Evolutionary conservation across 2,329 filamentous ascomycete genomes (phyloP).

Genomic region (Aspergillus terreus): DNA sequence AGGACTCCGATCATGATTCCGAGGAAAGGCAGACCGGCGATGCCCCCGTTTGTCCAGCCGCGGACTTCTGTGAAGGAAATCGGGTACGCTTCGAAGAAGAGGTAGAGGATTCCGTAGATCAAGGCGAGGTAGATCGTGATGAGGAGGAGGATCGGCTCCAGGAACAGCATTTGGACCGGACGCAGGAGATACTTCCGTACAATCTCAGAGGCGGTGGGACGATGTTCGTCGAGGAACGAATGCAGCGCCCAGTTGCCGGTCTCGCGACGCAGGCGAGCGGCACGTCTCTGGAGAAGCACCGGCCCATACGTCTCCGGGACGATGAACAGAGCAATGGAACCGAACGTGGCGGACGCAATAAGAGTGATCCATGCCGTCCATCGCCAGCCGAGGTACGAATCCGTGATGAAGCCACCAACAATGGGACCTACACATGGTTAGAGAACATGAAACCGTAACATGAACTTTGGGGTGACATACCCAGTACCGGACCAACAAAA

Average conservation of each 20-base stretch:
- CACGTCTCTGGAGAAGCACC: conserved; percentile 47
- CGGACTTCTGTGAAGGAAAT: conserved; percentile 37
- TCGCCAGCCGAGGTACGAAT: conserved; percentile 51
- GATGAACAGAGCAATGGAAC: conserved; percentile 41
- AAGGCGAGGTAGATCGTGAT: conserved; percentile 44
- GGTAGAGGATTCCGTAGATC: conserved; percentile 36
- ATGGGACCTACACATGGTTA: conserved; percentile 36
- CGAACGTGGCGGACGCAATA: conserved; percentile 46
- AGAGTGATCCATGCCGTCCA: conserved; percentile 56
- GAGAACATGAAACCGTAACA: background rate
- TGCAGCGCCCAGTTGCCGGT: conserved; percentile 47
- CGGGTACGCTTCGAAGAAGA: conserved; percentile 41
- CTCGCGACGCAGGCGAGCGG: conserved; percentile 44
- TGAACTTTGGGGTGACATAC: conserved; percentile 8
- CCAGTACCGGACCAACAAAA: conserved; percentile 49
- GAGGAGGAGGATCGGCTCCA: conserved; percentile 48
- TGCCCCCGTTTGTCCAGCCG: conserved; percentile 34
- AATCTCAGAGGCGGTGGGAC: conserved; percentile 37
- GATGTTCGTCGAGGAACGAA: conserved; percentile 42
- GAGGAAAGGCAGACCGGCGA: conserved; percentile 37
- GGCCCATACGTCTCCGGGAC: conserved; percentile 51
- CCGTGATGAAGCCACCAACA: conserved; percentile 48
- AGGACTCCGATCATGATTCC: conserved; percentile 33
- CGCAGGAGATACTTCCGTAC: conserved; percentile 43
- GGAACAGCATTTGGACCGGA: conserved; percentile 45